Percentiles rank a stretch among this genome's conserved stretches.
These are phyloP conservation scores for Pezicula carpinea DNA, from an alignment of 2,329 filamentous ascomycete species.

Conservation along the genomic window DNA sequence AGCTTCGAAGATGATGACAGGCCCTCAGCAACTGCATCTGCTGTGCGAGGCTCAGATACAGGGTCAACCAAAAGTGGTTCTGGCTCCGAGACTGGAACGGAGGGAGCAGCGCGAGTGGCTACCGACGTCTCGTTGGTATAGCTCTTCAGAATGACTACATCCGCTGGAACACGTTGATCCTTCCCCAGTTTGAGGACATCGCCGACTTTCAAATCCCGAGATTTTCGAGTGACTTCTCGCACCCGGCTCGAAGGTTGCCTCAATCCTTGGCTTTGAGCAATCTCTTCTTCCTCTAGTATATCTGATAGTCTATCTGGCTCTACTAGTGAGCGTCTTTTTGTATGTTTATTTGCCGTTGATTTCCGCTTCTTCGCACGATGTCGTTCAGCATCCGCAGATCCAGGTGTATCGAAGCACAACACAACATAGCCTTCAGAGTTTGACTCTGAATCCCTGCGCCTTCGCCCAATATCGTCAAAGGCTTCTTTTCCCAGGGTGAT, in stretches of 20 bases:
- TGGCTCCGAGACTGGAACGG: background rate
- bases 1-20: slow-evolving; percentile 19
- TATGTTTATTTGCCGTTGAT: slow-evolving; percentile 37
- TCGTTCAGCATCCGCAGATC: slow-evolving; percentile 26
- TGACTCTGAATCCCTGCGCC: slow-evolving; percentile 84
- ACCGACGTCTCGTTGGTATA: slow-evolving; percentile 50
- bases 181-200: slow-evolving; percentile 92
- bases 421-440: slow-evolving; percentile 88
- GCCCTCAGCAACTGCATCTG: slow-evolving; percentile 14
- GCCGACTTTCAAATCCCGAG: slow-evolving; percentile 84
- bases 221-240: slow-evolving; percentile 71
- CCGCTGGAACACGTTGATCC: slow-evolving; percentile 88
- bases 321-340: slow-evolving; percentile 29
- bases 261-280: slow-evolving; percentile 38
- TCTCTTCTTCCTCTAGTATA: slow-evolving; percentile 65
- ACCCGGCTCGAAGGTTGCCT: slow-evolving; percentile 43
- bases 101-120: slow-evolving; percentile 12
- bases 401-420: slow-evolving; percentile 62
- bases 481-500: slow-evolving; percentile 97
- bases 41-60: slow-evolving; percentile 23
- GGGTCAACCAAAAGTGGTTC: slow-evolving; percentile 25
- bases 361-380: slow-evolving; percentile 41
- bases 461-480: slow-evolving; percentile 82
- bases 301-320: slow-evolving; percentile 50
- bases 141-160: slow-evolving; percentile 89